Conservation (phyloP, 805 yeast species). For the Saccharomycopsis sp. region DNA sequence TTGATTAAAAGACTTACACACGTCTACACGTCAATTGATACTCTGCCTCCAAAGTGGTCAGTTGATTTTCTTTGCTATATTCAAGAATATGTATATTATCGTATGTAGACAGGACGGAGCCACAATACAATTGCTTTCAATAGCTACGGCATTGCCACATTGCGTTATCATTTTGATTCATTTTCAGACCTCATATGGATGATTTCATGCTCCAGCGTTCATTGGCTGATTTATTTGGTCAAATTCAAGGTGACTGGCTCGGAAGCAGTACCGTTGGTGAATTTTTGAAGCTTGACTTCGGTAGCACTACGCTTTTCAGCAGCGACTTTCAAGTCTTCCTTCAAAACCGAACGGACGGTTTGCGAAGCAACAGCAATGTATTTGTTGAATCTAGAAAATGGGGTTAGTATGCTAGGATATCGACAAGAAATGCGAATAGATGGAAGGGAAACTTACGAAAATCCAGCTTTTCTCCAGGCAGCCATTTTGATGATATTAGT, state of each 20-base stretch:
- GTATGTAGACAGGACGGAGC: neutral
- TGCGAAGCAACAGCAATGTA: constrained; percentile 88
- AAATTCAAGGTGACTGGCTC: constrained; percentile 32
- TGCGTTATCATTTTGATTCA: neutral
- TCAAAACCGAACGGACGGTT: constrained; percentile 80
- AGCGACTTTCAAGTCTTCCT: constrained; percentile 72
- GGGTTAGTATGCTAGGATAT: constrained; percentile 11
- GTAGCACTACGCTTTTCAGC: constrained; percentile 62
- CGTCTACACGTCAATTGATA: no score
- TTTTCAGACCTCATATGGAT: neutral
- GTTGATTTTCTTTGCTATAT: neutral
- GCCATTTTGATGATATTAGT: constrained; percentile 34
- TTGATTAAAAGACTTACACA: no score
- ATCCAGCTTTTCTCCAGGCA: constrained; percentile 61
- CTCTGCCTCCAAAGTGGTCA: no score
- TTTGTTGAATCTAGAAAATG: constrained; percentile 56
- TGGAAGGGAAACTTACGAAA: constrained; percentile 41
- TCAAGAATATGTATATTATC: neutral
- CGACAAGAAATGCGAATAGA: no score
- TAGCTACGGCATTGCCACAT: no score
- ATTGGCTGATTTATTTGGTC: constrained; percentile 16
- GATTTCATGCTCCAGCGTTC: neutral
- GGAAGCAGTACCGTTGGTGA: constrained; percentile 57
- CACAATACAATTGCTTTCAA: no score
- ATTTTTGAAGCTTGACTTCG: constrained; percentile 67